These are phyloP conservation scores for Wallemia hederae DNA, from an alignment of 1,284 basidiomycete species.

Conservation along the genomic window DNA sequence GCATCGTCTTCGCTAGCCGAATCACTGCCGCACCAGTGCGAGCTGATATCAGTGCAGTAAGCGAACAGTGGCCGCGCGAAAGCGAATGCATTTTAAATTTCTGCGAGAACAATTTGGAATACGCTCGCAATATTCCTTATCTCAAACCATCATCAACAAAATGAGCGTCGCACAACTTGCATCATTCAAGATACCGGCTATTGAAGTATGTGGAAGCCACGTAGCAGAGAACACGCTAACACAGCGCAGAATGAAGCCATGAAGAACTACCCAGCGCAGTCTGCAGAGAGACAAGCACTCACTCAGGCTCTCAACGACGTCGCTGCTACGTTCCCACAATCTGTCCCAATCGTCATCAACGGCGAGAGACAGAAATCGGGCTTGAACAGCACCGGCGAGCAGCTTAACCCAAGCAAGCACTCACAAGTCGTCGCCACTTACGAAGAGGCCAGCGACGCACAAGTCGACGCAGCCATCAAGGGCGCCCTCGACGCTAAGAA, in stretches of 20 bases:
- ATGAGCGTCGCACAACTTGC: conserved; percentile 33
- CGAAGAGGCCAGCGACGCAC: conserved; percentile 55
- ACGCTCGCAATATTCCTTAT: background rate
- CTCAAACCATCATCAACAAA: background rate
- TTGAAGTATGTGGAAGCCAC: conserved; percentile 19
- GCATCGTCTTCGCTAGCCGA: too few species aligned
- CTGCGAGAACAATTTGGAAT: too few species aligned
- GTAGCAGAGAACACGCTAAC: background rate
- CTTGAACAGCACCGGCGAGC: conserved; percentile 31
- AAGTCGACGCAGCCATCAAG: conserved; percentile 52
- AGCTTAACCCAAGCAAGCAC: conserved; percentile 58
- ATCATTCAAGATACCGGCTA: conserved; percentile 44
- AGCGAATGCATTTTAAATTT: background rate
- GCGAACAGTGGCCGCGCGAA: background rate
- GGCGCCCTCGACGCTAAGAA: conserved; percentile 61
- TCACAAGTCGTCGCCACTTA: conserved; percentile 52
- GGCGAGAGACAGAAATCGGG: conserved; percentile 73
- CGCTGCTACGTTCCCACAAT: conserved; percentile 52
- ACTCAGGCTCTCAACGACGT: conserved; percentile 48
- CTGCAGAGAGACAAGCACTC: conserved; percentile 45
- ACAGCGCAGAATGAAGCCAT: conserved; percentile 49
- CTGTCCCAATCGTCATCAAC: conserved; percentile 75
- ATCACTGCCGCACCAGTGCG: background rate
- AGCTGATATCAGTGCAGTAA: background rate
- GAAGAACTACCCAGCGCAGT: conserved; percentile 47